Conservation (phyloP, 495 filamentous ascomycete genomes). For the Neurospora sp. region DNA sequence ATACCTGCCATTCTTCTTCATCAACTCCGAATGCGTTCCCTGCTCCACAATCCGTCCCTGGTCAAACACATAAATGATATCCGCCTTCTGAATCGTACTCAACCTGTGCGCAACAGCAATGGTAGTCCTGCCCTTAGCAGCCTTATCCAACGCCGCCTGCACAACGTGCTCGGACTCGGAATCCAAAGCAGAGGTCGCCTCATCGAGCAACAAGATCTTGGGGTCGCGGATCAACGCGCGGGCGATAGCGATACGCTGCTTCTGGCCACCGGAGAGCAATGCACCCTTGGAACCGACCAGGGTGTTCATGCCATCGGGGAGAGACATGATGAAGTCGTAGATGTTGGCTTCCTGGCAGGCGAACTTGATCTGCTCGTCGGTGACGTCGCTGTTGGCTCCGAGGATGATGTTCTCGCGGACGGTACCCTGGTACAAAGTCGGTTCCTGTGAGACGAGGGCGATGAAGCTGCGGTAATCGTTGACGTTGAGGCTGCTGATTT, state of each 20-base stretch:
- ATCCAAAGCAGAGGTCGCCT: constrained; percentile 70
- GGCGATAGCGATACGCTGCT: constrained; percentile 71
- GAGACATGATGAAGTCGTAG: constrained; percentile 53
- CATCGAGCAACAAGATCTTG: constrained; percentile 65
- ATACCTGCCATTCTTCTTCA: constrained; percentile 42
- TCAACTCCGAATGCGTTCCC: constrained; percentile 43
- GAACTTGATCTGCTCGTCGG: constrained; percentile 45
- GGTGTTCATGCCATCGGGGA: constrained; percentile 56
- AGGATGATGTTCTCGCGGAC: constrained; percentile 53
- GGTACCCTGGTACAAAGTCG: constrained; percentile 45
- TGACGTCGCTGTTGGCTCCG: constrained; percentile 33
- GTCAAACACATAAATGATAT: constrained; percentile 48
- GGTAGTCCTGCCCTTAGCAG: constrained; percentile 54
- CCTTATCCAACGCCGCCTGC: constrained; percentile 61
- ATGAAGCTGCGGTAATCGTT: constrained; percentile 45
- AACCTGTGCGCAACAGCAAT: constrained; percentile 65
- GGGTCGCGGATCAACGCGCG: constrained; percentile 68
- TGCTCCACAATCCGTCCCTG: constrained; percentile 47
- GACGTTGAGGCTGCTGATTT: constrained; percentile 40
- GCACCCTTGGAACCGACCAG: constrained; percentile 55
- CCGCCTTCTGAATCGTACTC: constrained; percentile 48
- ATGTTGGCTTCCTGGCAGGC: constrained; percentile 57
- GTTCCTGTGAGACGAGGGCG: constrained; percentile 58
- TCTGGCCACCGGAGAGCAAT: constrained; percentile 68
- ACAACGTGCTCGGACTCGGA: constrained; percentile 66